Conservation (phyloP, 306 rosid species). For the Citrullus mucosospermus region DNA sequence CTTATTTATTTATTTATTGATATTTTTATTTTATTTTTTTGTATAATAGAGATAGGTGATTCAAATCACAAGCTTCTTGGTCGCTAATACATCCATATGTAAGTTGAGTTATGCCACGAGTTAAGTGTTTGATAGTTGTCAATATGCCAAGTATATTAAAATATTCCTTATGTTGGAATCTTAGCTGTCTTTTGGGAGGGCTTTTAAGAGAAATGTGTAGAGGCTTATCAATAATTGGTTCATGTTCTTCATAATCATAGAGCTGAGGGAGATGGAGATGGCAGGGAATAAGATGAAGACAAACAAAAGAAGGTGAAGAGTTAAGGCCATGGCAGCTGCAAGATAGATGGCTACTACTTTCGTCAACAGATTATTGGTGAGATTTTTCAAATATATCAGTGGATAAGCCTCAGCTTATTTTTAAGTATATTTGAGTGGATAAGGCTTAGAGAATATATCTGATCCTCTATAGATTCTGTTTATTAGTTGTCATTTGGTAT, state of each 20-base stretch:
- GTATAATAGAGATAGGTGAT: no score
- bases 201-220: slow-evolving; percentile 46
- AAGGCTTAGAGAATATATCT: background rate
- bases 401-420: slow-evolving; percentile 10
- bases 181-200: slow-evolving; percentile 47
- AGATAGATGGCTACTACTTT: slow-evolving; percentile 23
- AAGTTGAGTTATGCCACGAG: no score
- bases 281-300: background rate
- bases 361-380: background rate
- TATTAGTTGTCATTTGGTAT: background rate
- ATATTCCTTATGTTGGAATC: slow-evolving; percentile 3
- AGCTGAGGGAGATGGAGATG: background rate
- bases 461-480: background rate
- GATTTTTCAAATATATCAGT: slow-evolving; percentile 14
- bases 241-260: slow-evolving; percentile 24
- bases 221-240: slow-evolving; percentile 58
- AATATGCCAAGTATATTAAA: background rate
- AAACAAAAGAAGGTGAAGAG: slow-evolving; percentile 8
- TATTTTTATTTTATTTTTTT: no score
- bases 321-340: slow-evolving; percentile 29
- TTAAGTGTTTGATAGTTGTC: background rate
- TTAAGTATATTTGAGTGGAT: background rate
- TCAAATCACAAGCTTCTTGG: no score
- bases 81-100: no score
- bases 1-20: no score